Evolutionary conservation across 768 basidiomycete species (phyloP), one percentile per base, ranked within the genome.

Genomic region (Lentinus tigrinus): DNA sequence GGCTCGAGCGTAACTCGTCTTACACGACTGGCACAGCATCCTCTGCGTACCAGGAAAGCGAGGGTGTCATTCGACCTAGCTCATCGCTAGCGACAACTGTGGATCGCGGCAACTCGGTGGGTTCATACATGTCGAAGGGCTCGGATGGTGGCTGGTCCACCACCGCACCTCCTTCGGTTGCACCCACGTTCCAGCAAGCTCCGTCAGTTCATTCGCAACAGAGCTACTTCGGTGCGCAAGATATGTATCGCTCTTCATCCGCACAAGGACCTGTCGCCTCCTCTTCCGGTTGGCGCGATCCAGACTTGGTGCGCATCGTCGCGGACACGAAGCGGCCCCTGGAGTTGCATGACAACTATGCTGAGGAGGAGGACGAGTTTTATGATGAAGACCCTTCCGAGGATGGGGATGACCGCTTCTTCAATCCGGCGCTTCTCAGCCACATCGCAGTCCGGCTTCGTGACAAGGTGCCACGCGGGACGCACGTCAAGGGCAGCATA

Each of bases 401-500:
- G 36, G 73, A 83, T 24, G 79, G 76, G 17, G 78, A 80, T 23
- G 91, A 93, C 48, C 82, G 87, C 16, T 97, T 93, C 67, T 87
- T 98, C 70, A 95, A 96, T 70, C 90, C 92, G 52, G 85, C 92
- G 16, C 75, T 97, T 43, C 78, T 98, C 56, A 89, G 87, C 31
- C 89, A 99, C 69, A 83, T 97, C 47, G 95, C 94, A 1, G 88
- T 95, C 36, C 87, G 91, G 69, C 74, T 98, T 56, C 82, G 89
- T 54, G 95, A 98, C 73, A 90, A 92, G 69, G 92, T 98, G 2
- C 92, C 91, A 3, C 81, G 91, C 54, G 87, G 85, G 7, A 85
- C 83, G 7, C 95, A 97, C 65, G 89, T 93, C 60, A 97, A 98
- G 75, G 93, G 93, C 7, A 91, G 93, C 54, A 91, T 98, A 40